Evolutionary conservation across 257 asterid species (phyloP), one percentile per base, ranked within the genome.

Genomic region (Hygrophila difformis): DNA sequence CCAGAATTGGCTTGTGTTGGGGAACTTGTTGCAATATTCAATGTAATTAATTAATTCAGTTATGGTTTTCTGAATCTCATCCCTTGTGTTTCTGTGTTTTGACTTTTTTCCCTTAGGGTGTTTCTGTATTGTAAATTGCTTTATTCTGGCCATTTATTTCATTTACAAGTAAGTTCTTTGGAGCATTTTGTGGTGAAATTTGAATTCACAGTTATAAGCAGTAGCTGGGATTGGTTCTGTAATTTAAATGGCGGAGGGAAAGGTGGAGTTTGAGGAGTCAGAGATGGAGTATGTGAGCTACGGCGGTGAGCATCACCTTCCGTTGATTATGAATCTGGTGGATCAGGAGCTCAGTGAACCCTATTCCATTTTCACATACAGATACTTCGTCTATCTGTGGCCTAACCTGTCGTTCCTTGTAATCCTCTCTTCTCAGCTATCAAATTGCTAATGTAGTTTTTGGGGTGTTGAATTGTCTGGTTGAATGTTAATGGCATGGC

Each of bases 361-460:
- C 40, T 91, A 91, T 57, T 91, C 98, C 55, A 86, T 91, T 60
- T 91, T 91, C 75, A 86, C 99, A 20, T 91, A 91, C 66, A 79
- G 99, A 65, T 91, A 86, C 79, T 91, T 91, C 61, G 99, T 91
- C 61, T 77, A 91, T 64, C 93, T 77, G 55, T 91, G 96, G 99
- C 99, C 99, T 5, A 72, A 86, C 26, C 83, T 91, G 56, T 79
- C 84, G 29, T 85, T 86, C 76, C 87, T 91, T 5, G 95, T 84
- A 31, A 63, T 79, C 65, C 18, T 14, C 8, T 49, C 36, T 40
- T 38, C 39, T 36, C 48, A 12, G 12, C 18, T 12, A 11, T 10
- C 5, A 0, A 11, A 7, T 39, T 19, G 2, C 24, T 12, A 29
- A 22, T 40, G 39, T 10, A 4, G 36, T 12, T 46, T 18, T 6